Conservation (phyloP, 495 filamentous ascomycete genomes). For the Xylaria nigripes region DNA sequence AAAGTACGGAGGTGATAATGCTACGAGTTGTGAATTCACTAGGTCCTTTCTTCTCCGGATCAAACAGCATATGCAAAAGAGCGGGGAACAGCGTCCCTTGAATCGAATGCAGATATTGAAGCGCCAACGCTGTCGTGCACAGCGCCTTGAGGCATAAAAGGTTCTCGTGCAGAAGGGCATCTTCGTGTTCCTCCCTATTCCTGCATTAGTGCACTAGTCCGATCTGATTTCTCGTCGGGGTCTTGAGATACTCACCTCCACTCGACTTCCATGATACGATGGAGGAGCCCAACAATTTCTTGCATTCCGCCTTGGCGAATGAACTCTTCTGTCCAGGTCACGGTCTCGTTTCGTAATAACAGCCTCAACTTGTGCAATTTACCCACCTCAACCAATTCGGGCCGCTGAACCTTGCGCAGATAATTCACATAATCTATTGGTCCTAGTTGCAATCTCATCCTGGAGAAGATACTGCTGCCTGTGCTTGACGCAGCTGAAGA, state of each 20-base stretch:
- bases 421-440: conserved; percentile 80
- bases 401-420: conserved; percentile 65
- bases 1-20: conserved; percentile 77
- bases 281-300: conserved; percentile 76
- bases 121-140: conserved; percentile 78
- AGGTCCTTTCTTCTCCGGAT: conserved; percentile 93
- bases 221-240: background rate
- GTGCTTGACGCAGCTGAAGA: conserved; percentile 34
- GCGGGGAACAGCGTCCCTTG: conserved; percentile 78
- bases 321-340: conserved; percentile 89
- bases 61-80: conserved; percentile 81
- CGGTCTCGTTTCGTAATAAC: conserved; percentile 85
- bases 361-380: conserved; percentile 88
- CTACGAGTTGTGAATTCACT: conserved; percentile 89
- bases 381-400: conserved; percentile 80
- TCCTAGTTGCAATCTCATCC: conserved; percentile 46
- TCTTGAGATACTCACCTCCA: conserved; percentile 66
- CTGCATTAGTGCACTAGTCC: conserved; percentile 13
- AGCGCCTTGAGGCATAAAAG: conserved; percentile 91
- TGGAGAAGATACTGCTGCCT: conserved; percentile 36
- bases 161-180: conserved; percentile 83
- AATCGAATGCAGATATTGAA: conserved; percentile 71
- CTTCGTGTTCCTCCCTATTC: conserved; percentile 90
- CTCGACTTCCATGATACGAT: conserved; percentile 87
- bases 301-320: conserved; percentile 84